A percentile compares a stretch with the other conserved stretches of the same genome.
phyloP scores from a whole-genome alignment of 441 rosid species.

The Cnidoscolus chayamansa region DNA sequence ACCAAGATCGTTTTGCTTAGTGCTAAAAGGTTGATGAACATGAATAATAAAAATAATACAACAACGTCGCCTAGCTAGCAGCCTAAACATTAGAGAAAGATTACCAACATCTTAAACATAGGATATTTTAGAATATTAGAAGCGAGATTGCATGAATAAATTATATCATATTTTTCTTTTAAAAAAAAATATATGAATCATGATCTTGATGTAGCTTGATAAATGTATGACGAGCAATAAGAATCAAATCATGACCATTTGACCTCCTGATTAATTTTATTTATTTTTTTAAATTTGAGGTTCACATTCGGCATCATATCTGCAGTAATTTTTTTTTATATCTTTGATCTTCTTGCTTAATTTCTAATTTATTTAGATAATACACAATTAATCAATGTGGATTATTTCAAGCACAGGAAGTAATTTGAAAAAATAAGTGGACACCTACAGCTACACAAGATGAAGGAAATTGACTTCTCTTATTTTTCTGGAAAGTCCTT shows the following conservation, averaged over 20 bases:
- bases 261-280: too few relatives aligned
- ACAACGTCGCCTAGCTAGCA: constrained; percentile 4
- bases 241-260: too few relatives aligned
- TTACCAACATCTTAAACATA: constrained; percentile 19
- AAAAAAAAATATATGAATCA: too few relatives aligned
- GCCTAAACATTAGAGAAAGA: not conserved
- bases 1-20: too few relatives aligned
- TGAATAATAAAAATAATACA: not conserved
- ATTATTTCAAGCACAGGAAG: not conserved
- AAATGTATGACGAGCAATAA: too few relatives aligned
- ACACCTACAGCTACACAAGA: constrained; percentile 18
- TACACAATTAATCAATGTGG: not conserved
- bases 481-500: constrained; percentile 30
- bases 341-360: too few relatives aligned
- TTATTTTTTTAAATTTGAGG: too few relatives aligned
- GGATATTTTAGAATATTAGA: not conserved
- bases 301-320: too few relatives aligned
- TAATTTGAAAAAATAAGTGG: not conserved
- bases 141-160: constrained; percentile 14
- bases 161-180: too few relatives aligned
- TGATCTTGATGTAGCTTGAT: too few relatives aligned
- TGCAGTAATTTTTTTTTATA: too few relatives aligned
- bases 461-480: constrained; percentile 23
- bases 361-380: too few relatives aligned
- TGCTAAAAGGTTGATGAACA: not conserved